phyloP scores from a whole-genome alignment of 805 yeast species.

The Metschnikowia orientalis region DNA sequence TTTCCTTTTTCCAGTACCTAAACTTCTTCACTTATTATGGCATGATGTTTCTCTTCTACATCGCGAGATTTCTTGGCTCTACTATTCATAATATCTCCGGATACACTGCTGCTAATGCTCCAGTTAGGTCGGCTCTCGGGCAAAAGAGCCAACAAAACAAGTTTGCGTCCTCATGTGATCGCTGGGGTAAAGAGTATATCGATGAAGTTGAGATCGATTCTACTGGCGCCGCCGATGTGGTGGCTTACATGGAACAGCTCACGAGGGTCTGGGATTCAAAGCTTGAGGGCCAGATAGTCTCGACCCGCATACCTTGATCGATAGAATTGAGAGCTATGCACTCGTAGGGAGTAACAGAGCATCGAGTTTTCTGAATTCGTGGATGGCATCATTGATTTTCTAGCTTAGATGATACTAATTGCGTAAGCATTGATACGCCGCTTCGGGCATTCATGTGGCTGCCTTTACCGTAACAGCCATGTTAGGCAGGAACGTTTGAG shows the following conservation, averaged over 20 bases:
- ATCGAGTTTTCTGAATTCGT: no score
- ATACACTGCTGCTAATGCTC: constrained; percentile 85
- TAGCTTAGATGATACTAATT: no score
- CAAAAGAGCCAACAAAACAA: constrained; percentile 52
- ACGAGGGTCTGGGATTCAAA: constrained; percentile 68
- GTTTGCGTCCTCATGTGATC: constrained; percentile 65
- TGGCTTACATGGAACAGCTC: constrained; percentile 55
- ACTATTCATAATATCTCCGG: constrained; percentile 88
- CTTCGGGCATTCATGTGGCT: no score
- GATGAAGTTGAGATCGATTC: constrained; percentile 52
- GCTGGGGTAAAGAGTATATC: constrained; percentile 63
- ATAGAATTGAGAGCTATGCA: no score
- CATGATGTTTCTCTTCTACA: constrained; percentile 77
- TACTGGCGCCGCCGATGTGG: constrained; percentile 65
- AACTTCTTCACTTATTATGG: constrained; percentile 79
- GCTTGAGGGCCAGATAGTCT: constrained; percentile 67
- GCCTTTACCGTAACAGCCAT: no score
- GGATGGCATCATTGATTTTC: no score
- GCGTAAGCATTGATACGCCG: no score
- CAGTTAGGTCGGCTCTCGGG: constrained; percentile 50
- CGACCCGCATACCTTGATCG: constrained; percentile 32
- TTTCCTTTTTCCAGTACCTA: constrained; percentile 70
- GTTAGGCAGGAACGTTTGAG: no score
- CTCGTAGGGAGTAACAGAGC: no score
- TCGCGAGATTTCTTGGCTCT: constrained; percentile 79